Evolutionary conservation across 108 stramenopile species (phyloP).

Genomic region (Cyclostephanos invisitatus): DNA sequence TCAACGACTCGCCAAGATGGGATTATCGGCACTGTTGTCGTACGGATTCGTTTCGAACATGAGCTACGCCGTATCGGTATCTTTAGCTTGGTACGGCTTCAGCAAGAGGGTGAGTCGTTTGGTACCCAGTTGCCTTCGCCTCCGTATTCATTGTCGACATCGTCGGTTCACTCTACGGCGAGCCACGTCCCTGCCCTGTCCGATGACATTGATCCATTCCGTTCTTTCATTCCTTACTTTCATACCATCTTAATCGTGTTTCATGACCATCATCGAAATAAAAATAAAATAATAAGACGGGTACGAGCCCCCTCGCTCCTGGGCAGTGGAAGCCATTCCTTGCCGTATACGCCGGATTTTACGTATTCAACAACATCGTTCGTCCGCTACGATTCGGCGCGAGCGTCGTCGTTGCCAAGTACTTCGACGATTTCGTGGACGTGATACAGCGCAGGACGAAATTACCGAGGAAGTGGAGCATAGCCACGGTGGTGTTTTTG

Average conservation of each 20-base stretch:
- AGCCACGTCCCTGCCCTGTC: too few species aligned
- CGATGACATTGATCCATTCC: not conserved
- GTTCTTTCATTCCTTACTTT: not conserved
- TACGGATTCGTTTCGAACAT: conserved; percentile 93
- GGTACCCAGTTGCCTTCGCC: too few species aligned
- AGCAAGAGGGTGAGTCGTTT: conserved; percentile 47
- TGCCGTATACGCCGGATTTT: conserved; percentile 60
- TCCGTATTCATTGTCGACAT: too few species aligned
- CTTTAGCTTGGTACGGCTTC: conserved; percentile 71
- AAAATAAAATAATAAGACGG: conserved; percentile 33
- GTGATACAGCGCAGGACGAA: conserved; percentile 53
- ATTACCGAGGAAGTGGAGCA: conserved; percentile 43
- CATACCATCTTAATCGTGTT: not conserved
- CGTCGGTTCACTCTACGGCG: too few species aligned
- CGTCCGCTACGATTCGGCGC: conserved; percentile 53
- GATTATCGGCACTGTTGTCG: conserved; percentile 74
- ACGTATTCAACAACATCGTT: conserved; percentile 62
- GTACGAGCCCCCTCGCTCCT: conserved; percentile 61
- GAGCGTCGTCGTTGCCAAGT: conserved; percentile 59
- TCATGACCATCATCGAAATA: not conserved
- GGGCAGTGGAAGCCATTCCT: conserved; percentile 71
- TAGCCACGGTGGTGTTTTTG: conserved; percentile 66
- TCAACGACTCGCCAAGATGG: conserved; percentile 78
- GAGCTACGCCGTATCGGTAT: conserved; percentile 69
- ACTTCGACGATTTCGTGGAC: conserved; percentile 66